Conservation (phyloP, 345 rosid species). For the Melaleuca quinquenervia region DNA sequence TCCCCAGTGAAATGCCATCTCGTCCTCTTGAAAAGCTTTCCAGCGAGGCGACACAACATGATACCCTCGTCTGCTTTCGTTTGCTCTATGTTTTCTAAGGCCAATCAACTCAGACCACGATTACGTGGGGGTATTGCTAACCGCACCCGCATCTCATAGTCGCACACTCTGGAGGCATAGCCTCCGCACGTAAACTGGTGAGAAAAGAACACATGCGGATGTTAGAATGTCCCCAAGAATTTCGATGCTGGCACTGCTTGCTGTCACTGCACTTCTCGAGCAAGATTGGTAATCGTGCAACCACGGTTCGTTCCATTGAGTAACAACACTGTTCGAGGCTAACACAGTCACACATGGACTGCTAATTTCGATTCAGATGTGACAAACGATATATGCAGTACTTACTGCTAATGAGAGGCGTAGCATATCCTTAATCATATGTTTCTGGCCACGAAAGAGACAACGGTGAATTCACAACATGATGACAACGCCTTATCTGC, state of each 20-base stretch:
- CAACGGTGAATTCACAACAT: neutral
- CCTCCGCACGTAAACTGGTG: neutral
- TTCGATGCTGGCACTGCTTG: neutral
- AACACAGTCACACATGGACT: neutral
- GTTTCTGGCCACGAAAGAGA: neutral
- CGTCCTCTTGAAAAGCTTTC: neutral
- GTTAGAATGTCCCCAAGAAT: neutral
- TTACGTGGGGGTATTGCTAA: neutral
- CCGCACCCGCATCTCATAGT: neutral
- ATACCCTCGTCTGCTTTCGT: neutral
- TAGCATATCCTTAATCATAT: neutral
- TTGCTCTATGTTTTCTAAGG: neutral
- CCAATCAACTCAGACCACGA: neutral
- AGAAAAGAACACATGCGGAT: neutral
- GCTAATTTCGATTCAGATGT: neutral
- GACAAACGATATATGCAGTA: neutral
- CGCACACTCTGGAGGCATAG: neutral
- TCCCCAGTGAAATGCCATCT: neutral
- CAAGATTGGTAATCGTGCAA: neutral
- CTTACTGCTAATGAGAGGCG: neutral
- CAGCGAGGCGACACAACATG: neutral
- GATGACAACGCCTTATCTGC: neutral
- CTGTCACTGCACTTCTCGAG: neutral
- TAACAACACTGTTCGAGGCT: neutral
- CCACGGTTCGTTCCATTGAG: neutral